Conservation (phyloP, 148 eudicot genomes). For the Cornus suecica region DNA sequence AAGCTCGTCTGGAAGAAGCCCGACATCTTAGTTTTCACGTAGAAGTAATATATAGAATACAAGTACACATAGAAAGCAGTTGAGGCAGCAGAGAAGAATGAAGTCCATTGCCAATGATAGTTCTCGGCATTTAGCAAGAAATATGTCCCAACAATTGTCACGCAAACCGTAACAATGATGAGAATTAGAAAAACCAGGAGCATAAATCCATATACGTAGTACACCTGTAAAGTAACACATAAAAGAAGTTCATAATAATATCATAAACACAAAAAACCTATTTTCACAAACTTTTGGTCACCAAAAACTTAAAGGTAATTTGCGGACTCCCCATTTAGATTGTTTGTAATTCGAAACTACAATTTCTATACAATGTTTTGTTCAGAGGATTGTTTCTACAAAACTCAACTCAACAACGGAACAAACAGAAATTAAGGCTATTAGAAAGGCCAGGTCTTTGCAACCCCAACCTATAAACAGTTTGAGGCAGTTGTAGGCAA, state of each 20-base stretch:
- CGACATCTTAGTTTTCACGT: conserved; percentile 92
- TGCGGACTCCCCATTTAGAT: background rate
- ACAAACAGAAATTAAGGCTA: background rate
- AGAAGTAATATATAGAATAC: conserved; percentile 85
- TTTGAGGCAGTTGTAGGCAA: no score
- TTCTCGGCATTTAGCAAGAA: conserved; percentile 98
- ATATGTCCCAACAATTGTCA: conserved; percentile 94
- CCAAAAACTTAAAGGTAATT: background rate
- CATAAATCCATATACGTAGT: conserved; percentile 93
- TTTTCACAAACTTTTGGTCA: background rate
- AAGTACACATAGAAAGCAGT: conserved; percentile 84
- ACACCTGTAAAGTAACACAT: conserved; percentile 54
- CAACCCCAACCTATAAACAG: background rate
- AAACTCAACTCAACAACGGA: background rate
- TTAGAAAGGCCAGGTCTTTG: background rate
- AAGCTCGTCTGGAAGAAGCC: conserved; percentile 99
- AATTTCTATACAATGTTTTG: background rate
- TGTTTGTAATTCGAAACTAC: background rate
- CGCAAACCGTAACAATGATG: conserved; percentile 85
- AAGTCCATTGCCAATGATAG: conserved; percentile 97
- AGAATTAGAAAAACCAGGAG: conserved; percentile 85
- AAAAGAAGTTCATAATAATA: background rate
- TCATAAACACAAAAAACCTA: background rate
- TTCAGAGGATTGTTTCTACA: background rate
- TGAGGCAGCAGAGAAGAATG: conserved; percentile 83